A percentile compares a stretch with the other conserved stretches of the same genome.
Conservation (phyloP, 2,329 filamentous ascomycete species). For the Arthrinium phaeospermum region DNA sequence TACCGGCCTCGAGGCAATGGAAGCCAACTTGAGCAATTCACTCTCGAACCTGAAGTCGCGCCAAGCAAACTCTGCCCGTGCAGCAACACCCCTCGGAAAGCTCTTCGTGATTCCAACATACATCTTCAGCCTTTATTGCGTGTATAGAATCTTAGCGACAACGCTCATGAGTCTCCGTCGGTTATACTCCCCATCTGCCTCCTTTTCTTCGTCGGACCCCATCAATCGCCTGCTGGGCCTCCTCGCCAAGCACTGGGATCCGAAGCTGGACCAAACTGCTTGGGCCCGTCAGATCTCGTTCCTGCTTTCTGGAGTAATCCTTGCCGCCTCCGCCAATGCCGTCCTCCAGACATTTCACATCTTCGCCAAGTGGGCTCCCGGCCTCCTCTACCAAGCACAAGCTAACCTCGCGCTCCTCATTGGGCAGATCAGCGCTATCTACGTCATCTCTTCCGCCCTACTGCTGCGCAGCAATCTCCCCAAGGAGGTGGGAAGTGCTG, state of each 20-base stretch:
- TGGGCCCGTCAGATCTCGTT: slow-evolving; percentile 90
- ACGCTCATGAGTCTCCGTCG: slow-evolving; percentile 71
- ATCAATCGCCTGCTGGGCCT: slow-evolving; percentile 84
- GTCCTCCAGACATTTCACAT: slow-evolving; percentile 86
- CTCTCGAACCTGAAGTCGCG: slow-evolving; percentile 68
- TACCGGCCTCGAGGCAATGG: slow-evolving; percentile 80
- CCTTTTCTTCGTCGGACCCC: slow-evolving; percentile 76
- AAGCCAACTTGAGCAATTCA: slow-evolving; percentile 69
- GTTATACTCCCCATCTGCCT: slow-evolving; percentile 48
- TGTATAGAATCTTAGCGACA: slow-evolving; percentile 81
- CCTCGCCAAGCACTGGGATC: slow-evolving; percentile 83
- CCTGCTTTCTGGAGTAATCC: slow-evolving; percentile 80
- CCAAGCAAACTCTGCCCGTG: slow-evolving; percentile 67
- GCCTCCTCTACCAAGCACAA: slow-evolving; percentile 73
- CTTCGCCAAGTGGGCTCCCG: slow-evolving; percentile 76
- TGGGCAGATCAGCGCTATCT: slow-evolving; percentile 81
- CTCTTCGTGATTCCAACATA: slow-evolving; percentile 68
- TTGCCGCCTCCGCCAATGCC: slow-evolving; percentile 80
- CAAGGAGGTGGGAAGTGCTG: slow-evolving; percentile 75
- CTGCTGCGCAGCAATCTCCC: slow-evolving; percentile 81
- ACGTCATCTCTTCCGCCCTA: slow-evolving; percentile 81
- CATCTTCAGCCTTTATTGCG: slow-evolving; percentile 79
- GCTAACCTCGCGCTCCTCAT: slow-evolving; percentile 81
- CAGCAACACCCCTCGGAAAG: slow-evolving; percentile 70
- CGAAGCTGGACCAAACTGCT: slow-evolving; percentile 78